A percentile compares a stretch with the other conserved stretches of the same genome.
These are phyloP conservation scores for Petunia hybrid DNA, from an alignment of 305 asterid species.

Conservation along the genomic window DNA sequence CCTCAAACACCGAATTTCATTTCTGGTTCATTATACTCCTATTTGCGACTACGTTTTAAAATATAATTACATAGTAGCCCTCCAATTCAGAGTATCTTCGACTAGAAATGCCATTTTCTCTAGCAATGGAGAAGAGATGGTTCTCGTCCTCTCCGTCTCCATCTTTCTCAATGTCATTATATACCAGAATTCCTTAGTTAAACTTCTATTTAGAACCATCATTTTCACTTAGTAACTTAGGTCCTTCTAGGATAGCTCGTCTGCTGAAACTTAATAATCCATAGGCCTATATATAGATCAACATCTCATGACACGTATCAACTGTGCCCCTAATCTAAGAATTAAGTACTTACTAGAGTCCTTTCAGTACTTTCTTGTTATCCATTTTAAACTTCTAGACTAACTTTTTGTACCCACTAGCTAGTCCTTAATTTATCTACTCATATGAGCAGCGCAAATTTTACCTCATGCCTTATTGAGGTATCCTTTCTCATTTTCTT, in stretches of 20 bases:
- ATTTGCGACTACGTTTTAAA: too few species aligned
- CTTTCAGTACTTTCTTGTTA: neutral
- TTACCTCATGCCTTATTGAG: neutral
- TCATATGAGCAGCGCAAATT: neutral
- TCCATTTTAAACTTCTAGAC: neutral
- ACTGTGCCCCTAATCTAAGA: neutral
- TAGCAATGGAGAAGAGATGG: neutral
- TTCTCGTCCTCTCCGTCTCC: too few species aligned
- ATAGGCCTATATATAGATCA: neutral
- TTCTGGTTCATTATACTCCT: too few species aligned
- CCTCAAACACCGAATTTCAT: too few species aligned
- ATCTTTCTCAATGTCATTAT: too few species aligned
- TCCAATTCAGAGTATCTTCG: neutral
- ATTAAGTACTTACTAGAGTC: neutral
- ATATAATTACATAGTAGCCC: too few species aligned
- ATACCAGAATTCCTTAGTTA: too few species aligned
- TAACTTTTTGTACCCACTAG: neutral
- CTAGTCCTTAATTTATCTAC: too few species aligned
- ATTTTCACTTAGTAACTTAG: neutral
- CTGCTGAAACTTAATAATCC: neutral
- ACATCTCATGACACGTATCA: neutral
- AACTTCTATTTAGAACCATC: neutral
- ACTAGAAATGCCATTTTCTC: neutral
- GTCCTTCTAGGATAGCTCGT: neutral
- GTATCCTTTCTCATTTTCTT: neutral